Base-by-base conservation (phyloP, 179 eudicot species). In the Beta macrorhiza region DNA sequence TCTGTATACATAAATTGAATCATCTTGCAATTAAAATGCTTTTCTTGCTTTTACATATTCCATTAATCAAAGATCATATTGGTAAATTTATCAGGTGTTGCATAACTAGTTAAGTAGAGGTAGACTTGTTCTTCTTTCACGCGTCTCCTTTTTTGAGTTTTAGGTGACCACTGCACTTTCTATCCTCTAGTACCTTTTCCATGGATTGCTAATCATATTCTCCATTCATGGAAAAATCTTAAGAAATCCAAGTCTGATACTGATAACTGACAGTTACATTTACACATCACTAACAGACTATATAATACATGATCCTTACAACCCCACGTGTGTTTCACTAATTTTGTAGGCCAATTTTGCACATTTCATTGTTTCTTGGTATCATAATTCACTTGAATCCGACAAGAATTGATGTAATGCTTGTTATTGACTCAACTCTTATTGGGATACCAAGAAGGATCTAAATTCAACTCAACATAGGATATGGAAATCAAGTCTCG, bases 311-410 rank as follows among this genome's bases (percentile, higher is more conserved):
- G 20, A 76, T 59, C 68, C 70, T 76, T n/a, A 76, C 44, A 63
- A 25, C 16, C 56, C 67, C 68, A 64, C 16, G 2, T 74, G 67
- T 80, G 64, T 7, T 74, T 51, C 83, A 74, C 77, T 80, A 63
- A 63, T 74, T 80, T 55, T 8, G 15, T 59, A 37, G 55, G n/a
- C 78, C 17, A 47, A 4, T 44, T 0, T 3, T 16, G 7, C 73
- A 42, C 14, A 65, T 20, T 63, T 42, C 72, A 67, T 67, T 67
- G 51, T 17, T 15, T 67, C 37, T 67, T 13, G 65, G 70, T 29
- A 44, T 67, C 45, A 25, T 29, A 32, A 32, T 67, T 67, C 70
- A 67, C 42, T 44, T 22, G 4, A 67, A 25, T 67, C 2, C 16
- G 10, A 67, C 15, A 32, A 61, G 65, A 19, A 20, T 0, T 61